Percentiles rank a stretch among this genome's conserved stretches.
Conservation (phyloP, 305 asterid species). For the Solanum aculeatissimum region DNA sequence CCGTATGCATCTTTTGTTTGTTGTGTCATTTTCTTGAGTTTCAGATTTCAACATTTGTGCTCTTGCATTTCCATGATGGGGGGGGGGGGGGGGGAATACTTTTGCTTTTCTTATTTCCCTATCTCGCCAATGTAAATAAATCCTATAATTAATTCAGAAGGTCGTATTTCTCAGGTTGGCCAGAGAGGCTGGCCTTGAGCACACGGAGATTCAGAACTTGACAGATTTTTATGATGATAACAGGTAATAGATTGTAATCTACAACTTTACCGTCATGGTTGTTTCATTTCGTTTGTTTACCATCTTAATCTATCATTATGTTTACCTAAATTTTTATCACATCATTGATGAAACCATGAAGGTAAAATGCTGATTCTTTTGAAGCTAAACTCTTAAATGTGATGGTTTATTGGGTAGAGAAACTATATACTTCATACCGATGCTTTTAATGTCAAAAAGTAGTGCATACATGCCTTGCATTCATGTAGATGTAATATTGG, state of each 20-base stretch:
- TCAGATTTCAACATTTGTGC: not conserved
- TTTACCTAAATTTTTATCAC: not conserved
- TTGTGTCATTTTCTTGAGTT: not conserved
- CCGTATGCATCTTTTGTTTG: not conserved
- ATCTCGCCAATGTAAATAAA: not conserved
- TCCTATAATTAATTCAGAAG: slow-evolving; percentile 2
- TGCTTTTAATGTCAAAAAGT: not conserved
- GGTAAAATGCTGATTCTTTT: not conserved
- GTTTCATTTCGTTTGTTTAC: not conserved
- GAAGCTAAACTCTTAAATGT: not conserved
- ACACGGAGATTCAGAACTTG: slow-evolving; percentile 79
- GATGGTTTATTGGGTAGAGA: not conserved
- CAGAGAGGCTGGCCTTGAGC: slow-evolving; percentile 93
- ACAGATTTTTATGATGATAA: slow-evolving; percentile 90
- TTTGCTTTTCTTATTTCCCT: not conserved
- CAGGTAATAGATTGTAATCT: slow-evolving; percentile 32
- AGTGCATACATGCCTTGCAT: not conserved
- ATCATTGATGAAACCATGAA: not conserved
- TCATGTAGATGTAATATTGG: not conserved
- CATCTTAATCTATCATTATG: not conserved
- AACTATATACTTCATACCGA: not conserved
- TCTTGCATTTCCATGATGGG: not conserved
- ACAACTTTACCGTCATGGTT: not conserved
- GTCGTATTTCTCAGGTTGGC: slow-evolving; percentile 63
- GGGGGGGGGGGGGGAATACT: not conserved